Evolutionary conservation across 2,329 filamentous ascomycete species (phyloP).

Genomic region (Fusarium tricinctum): DNA sequence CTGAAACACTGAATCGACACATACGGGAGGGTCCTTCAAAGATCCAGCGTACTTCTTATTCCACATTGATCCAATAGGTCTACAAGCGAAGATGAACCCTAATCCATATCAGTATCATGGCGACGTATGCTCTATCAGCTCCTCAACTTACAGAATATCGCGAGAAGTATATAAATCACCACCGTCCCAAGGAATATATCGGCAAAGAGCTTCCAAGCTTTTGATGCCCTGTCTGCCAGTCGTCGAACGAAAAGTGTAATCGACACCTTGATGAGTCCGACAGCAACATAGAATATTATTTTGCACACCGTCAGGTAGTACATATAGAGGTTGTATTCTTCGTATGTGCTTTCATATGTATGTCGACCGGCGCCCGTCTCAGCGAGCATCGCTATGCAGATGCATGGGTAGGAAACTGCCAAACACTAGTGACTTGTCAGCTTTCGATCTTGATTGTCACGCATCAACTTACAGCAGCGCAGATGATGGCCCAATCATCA

Average conservation of each 20-base stretch:
- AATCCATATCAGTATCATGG: background rate
- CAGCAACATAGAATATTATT: conserved; percentile 24
- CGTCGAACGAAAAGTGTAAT: conserved; percentile 27
- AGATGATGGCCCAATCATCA: conserved; percentile 30
- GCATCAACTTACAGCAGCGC: conserved; percentile 11
- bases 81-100: conserved; percentile 26
- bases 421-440: conserved; percentile 4
- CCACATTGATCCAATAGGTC: conserved; percentile 14
- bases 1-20: conserved; percentile 11
- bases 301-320: conserved; percentile 20
- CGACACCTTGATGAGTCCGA: conserved; percentile 29
- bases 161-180: conserved; percentile 24
- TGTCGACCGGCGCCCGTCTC: conserved; percentile 23
- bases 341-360: conserved; percentile 25
- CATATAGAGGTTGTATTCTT: conserved; percentile 29
- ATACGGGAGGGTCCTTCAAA: conserved; percentile 14
- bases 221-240: conserved; percentile 25
- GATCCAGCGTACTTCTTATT: conserved; percentile 30
- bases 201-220: conserved; percentile 23
- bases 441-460: rapidly evolving
- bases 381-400: conserved; percentile 22
- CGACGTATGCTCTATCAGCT: rapidly evolving
- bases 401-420: conserved; percentile 17
- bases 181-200: conserved; percentile 29
- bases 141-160: conserved; percentile 19